Conservation (phyloP, 495 filamentous ascomycete species). For the Penicillium herquei region DNA sequence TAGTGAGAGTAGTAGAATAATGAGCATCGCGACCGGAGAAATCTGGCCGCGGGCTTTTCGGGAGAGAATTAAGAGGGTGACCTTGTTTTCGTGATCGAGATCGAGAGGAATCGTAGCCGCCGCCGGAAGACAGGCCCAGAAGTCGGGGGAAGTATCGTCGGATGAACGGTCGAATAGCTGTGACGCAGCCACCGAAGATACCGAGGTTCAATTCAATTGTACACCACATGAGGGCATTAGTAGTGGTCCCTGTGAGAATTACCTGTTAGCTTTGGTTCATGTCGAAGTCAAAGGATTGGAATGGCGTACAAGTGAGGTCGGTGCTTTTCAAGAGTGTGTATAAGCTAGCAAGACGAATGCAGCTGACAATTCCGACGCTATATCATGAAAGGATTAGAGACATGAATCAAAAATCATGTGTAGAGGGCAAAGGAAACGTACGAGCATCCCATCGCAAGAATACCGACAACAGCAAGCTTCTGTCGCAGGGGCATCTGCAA, state of each 20-base stretch:
- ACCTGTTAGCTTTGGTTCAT: background rate
- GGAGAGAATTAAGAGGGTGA: conserved; percentile 25
- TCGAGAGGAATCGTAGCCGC: conserved; percentile 9
- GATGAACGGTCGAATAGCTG: conserved; percentile 33
- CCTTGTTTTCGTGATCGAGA: conserved; percentile 25
- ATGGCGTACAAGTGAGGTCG: conserved; percentile 29
- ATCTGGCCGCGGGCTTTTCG: conserved; percentile 19
- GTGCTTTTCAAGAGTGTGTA: conserved; percentile 21
- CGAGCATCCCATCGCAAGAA: conserved; percentile 33
- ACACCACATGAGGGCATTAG: conserved; percentile 31
- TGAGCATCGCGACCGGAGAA: conserved; percentile 16
- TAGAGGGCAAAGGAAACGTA: conserved; percentile 8
- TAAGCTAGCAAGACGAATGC: conserved; percentile 29
- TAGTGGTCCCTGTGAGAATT: conserved; percentile 24
- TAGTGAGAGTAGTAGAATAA: conserved; percentile 21
- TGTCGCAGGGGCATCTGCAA: conserved; percentile 33
- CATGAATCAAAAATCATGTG: background rate
- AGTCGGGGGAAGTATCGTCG: conserved; percentile 34
- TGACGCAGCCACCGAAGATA: conserved; percentile 35
- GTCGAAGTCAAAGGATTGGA: background rate
- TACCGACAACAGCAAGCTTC: conserved; percentile 27
- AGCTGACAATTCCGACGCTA: conserved; percentile 36
- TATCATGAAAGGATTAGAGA: background rate
- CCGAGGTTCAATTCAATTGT: conserved; percentile 35
- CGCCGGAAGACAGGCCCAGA: conserved; percentile 27